Percentiles rank a stretch among this genome's conserved stretches.
These are phyloP conservation scores for Stenogyne calaminthoides DNA, from an alignment of 305 asterid genomes.

Conservation along the genomic window DNA sequence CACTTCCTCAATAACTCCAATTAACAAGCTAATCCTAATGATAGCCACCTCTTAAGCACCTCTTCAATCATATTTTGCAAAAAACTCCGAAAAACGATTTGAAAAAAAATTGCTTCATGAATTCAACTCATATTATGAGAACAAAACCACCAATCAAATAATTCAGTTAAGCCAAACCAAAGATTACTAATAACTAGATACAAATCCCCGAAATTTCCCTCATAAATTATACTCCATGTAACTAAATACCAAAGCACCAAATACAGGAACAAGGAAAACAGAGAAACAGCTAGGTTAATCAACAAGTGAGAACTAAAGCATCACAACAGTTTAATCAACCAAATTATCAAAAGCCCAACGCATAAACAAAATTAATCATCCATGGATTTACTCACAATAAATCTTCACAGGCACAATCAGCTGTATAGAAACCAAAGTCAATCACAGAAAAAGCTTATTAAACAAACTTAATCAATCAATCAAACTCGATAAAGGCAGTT, in stretches of 20 bases:
- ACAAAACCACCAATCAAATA: not conserved
- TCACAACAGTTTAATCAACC: not conserved
- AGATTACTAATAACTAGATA: not conserved
- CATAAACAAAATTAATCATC: slow-evolving; percentile 16
- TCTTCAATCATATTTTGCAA: not conserved
- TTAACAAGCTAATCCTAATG: slow-evolving; percentile 2
- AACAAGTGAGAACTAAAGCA: not conserved
- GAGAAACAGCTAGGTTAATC: not conserved
- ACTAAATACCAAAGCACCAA: not conserved
- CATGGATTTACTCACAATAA: slow-evolving; percentile 21
- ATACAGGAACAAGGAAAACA: not conserved
- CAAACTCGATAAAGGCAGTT: slow-evolving; percentile 30
- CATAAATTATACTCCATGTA: not conserved
- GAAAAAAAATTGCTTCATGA: not conserved
- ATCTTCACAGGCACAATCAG: slow-evolving; percentile 23
- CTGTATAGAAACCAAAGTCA: slow-evolving; percentile 16
- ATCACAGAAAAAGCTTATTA: slow-evolving; percentile 7
- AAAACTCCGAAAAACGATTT: not conserved
- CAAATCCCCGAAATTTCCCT: not conserved
- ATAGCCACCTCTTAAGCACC: not conserved
- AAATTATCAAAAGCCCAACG: slow-evolving; percentile 11
- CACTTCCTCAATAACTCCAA: not conserved
- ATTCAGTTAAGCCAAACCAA: not conserved
- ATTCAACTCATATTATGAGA: not conserved
- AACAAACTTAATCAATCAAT: slow-evolving; percentile 13